Conservation (phyloP, 306 rosid species). For the Alnus glutinosa region DNA sequence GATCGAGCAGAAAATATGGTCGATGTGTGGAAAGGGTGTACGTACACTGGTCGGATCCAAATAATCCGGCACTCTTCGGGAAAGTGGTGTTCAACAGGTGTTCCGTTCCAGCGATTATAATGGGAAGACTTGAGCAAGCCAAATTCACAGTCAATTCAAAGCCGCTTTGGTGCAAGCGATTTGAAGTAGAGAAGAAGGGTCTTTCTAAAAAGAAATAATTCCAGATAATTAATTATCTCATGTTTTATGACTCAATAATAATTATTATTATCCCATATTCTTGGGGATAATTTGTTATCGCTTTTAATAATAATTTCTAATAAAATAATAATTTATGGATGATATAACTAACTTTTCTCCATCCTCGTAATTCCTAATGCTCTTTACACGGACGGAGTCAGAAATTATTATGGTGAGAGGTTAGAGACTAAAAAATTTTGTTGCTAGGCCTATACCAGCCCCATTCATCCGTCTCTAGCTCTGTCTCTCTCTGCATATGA, state of each 20-base stretch:
- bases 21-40: background rate
- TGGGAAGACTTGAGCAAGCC: background rate
- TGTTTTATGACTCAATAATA: background rate
- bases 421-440: too few relatives aligned
- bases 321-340: too few relatives aligned
- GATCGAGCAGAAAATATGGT: background rate
- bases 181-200: background rate
- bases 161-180: conserved; percentile 5
- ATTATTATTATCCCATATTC: background rate
- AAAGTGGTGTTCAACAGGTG: background rate
- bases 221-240: background rate
- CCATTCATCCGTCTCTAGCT: too few relatives aligned
- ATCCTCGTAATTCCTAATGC: too few relatives aligned
- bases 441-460: too few relatives aligned
- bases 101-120: background rate
- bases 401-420: too few relatives aligned
- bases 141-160: background rate
- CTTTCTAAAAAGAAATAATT: background rate
- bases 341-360: too few relatives aligned
- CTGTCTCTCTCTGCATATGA: too few relatives aligned
- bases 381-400: too few relatives aligned
- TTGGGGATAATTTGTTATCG: background rate
- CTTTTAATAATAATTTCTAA: background rate
- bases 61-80: background rate
- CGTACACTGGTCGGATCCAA: background rate